These are phyloP conservation scores for Ustilago crameri DNA, from an alignment of 1,284 basidiomycete species.

Conservation along the genomic window DNA sequence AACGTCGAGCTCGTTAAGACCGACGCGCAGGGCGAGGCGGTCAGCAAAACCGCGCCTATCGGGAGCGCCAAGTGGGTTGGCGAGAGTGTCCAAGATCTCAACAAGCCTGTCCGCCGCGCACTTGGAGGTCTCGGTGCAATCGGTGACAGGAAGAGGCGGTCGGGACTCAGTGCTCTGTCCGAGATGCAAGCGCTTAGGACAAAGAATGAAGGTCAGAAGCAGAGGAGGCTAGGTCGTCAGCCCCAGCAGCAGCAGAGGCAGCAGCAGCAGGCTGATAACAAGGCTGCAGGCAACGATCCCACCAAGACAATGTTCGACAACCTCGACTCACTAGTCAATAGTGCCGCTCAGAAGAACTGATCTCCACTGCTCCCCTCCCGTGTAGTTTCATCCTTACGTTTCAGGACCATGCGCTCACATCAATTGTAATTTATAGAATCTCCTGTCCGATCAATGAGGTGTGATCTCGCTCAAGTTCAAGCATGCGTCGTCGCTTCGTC, in stretches of 20 bases:
- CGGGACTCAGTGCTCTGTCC: too few relatives aligned
- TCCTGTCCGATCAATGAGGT: too few relatives aligned
- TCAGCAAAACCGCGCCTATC: slow-evolving; percentile 2
- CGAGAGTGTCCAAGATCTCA: slow-evolving; percentile 30
- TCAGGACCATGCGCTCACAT: too few relatives aligned
- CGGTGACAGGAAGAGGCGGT: too few relatives aligned
- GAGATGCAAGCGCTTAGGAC: not conserved
- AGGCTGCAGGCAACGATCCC: not conserved
- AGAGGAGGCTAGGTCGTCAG: slow-evolving; percentile 23
- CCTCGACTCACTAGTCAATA: slow-evolving; percentile 24
- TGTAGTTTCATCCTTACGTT: not conserved
- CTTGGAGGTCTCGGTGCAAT: slow-evolving; percentile 4
- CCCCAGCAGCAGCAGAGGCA: not conserved
- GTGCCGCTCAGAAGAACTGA: not conserved
- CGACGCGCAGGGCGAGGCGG: slow-evolving; percentile 17
- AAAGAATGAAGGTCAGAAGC: slow-evolving; percentile 29
- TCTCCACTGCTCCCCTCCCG: not conserved
- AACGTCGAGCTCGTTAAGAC: slow-evolving; percentile 37
- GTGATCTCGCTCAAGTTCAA: too few relatives aligned
- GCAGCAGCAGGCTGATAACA: not conserved
- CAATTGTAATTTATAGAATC: too few relatives aligned
- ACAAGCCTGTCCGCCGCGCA: slow-evolving; percentile 16
- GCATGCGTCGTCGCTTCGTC: too few relatives aligned
- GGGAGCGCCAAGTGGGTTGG: slow-evolving; percentile 36
- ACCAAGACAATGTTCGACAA: slow-evolving; percentile 41